Evolutionary conservation across 2,329 filamentous ascomycete species (phyloP).

Genomic region (Grosmannia clavigera): DNA sequence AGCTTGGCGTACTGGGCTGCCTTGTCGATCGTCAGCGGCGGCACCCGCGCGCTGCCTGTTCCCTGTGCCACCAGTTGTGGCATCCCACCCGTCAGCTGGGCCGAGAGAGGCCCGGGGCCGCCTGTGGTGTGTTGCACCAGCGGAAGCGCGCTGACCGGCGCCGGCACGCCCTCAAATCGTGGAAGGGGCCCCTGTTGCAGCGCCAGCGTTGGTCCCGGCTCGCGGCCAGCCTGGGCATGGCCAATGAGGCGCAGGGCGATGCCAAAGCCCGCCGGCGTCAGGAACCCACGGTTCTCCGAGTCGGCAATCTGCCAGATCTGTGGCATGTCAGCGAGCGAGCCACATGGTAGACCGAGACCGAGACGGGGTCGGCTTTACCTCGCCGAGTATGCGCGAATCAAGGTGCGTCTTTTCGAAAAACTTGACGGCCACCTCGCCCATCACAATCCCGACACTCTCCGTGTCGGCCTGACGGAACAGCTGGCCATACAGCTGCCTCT

Average conservation of each 20-base stretch:
- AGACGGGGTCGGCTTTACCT: slow-evolving; percentile 42
- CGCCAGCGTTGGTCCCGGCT: slow-evolving; percentile 70
- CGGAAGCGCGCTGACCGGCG: slow-evolving; percentile 21
- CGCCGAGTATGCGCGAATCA: slow-evolving; percentile 72
- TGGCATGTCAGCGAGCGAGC: not conserved
- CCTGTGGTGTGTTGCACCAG: slow-evolving; percentile 17
- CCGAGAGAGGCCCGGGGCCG: slow-evolving; percentile 27
- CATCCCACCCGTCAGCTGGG: slow-evolving; percentile 45
- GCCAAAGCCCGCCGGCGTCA: slow-evolving; percentile 87
- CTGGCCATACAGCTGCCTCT: slow-evolving; percentile 88
- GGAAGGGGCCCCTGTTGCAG: slow-evolving; percentile 80
- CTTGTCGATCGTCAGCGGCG: slow-evolving; percentile 78
- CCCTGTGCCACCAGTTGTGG: slow-evolving; percentile 8
- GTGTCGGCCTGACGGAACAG: slow-evolving; percentile 89
- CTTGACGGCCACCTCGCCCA: slow-evolving; percentile 88
- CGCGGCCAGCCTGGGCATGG: slow-evolving; percentile 79
- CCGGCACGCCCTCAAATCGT: slow-evolving; percentile 66
- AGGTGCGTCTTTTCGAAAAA: slow-evolving; percentile 97
- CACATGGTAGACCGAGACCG: not conserved
- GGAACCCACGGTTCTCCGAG: slow-evolving; percentile 85
- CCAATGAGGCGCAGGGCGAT: slow-evolving; percentile 89
- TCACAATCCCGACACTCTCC: slow-evolving; percentile 84
- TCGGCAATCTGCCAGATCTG: slow-evolving; percentile 99
- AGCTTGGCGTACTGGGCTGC: slow-evolving; percentile 77
- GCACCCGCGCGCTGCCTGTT: slow-evolving; percentile 55